These are phyloP conservation scores for Asterella californica DNA, from an alignment of 225 moss, liverwort and hornwort species.

Conservation along the genomic window DNA sequence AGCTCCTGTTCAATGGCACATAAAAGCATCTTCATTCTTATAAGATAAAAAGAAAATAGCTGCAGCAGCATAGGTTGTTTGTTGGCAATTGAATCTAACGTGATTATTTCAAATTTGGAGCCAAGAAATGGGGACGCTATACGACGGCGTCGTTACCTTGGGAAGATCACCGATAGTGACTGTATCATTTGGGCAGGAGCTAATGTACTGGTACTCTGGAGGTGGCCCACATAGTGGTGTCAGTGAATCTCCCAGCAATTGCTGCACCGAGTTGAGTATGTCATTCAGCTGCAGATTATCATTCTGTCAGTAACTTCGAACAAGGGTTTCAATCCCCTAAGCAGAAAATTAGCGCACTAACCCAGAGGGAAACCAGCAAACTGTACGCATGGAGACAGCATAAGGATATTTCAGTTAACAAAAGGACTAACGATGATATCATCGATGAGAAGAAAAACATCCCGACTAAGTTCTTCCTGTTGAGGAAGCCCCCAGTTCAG, in stretches of 20 bases:
- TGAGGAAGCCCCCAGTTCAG: too few relatives aligned
- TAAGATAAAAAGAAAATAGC: too few relatives aligned
- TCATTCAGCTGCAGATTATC: slow-evolving; percentile 48
- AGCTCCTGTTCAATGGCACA: slow-evolving; percentile 11
- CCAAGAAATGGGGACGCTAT: background rate
- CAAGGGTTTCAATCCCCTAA: background rate
- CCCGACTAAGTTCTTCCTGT: background rate
- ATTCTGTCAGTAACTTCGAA: background rate
- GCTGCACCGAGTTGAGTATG: slow-evolving; percentile 28
- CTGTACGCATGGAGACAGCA: background rate
- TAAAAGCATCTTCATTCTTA: background rate
- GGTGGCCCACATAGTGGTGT: slow-evolving; percentile 60
- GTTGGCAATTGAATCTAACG: background rate
- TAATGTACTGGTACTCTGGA: slow-evolving; percentile 51
- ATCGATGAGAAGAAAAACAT: background rate
- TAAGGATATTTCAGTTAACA: background rate
- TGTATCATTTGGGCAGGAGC: slow-evolving; percentile 50
- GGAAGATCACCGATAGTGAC: slow-evolving; percentile 53
- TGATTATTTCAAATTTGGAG: background rate
- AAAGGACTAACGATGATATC: background rate
- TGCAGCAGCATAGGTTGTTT: too few relatives aligned
- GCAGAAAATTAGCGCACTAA: background rate
- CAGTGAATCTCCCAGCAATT: slow-evolving; percentile 13
- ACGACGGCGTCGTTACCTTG: slow-evolving; percentile 32
- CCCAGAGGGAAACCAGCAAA: background rate